phyloP scores from a whole-genome alignment of 2,329 filamentous ascomycete genomes.

The Exophiala sp. region DNA sequence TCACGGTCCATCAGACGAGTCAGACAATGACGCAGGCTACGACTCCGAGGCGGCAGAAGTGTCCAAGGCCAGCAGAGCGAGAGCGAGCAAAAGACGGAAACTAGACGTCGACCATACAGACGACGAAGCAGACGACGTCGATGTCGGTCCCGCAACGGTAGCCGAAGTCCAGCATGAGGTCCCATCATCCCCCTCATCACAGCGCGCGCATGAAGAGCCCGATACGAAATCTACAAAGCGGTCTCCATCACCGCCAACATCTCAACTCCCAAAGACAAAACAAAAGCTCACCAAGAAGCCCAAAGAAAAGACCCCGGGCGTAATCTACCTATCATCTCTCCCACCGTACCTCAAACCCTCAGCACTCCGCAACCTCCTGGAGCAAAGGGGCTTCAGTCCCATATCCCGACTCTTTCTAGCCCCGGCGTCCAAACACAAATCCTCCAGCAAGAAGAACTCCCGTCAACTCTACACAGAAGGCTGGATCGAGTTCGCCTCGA shows the following conservation, averaged over 20 bases:
- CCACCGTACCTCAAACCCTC: slow-evolving; percentile 49
- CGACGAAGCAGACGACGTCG: slow-evolving; percentile 32
- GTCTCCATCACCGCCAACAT: too few relatives aligned
- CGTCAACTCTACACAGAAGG: slow-evolving; percentile 44
- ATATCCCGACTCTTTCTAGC: slow-evolving; percentile 45
- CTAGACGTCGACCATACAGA: slow-evolving; percentile 22
- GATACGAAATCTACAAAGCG: too few relatives aligned
- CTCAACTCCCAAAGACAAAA: not conserved
- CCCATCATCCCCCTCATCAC: too few relatives aligned
- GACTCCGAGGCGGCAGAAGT: slow-evolving; percentile 44
- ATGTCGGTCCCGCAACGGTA: slow-evolving; percentile 21
- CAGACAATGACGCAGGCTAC: slow-evolving; percentile 41
- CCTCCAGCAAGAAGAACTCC: slow-evolving; percentile 36
- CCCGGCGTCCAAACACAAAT: slow-evolving; percentile 33
- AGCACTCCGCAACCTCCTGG: slow-evolving; percentile 41
- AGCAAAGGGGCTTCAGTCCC: slow-evolving; percentile 40
- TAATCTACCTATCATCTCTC: slow-evolving; percentile 45
- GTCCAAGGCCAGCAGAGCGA: slow-evolving; percentile 33
- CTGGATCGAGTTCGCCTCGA: slow-evolving; percentile 47
- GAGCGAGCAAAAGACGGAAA: slow-evolving; percentile 24
- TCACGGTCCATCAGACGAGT: slow-evolving; percentile 37
- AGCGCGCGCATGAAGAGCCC: too few relatives aligned
- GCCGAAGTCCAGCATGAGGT: slow-evolving; percentile 17
- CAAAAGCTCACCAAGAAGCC: slow-evolving; percentile 33
- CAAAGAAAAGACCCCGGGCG: slow-evolving; percentile 31